Base-by-base conservation (phyloP, 192 early-diverging fungal species). In the Paraglomus occultum region DNA sequence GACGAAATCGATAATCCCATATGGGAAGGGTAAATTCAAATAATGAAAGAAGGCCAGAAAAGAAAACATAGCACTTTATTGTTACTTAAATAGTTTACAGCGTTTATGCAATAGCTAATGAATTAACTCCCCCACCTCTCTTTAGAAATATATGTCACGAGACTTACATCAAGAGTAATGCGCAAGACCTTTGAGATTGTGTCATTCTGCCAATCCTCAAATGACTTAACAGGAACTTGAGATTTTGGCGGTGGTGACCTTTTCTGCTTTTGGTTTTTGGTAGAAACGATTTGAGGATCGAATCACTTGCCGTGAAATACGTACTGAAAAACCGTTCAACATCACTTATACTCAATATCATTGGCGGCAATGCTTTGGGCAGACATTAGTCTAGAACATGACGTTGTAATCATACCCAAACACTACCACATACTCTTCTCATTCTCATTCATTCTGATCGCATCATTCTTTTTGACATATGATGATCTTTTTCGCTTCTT, bases 151-250 rank as follows among this genome's bases (percentile, higher is more conserved):
- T 14, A 43, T 38, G 18, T 23, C 17, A 14, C 47, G 0, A 14
- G n/a, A 71, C 76, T 74, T 79, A 89, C 91, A 76, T 91, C 78
- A 38, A 97, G 78, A 10, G 92, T 92, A 20, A 93, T 88, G 15
- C 84, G 76, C 55, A 97, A 81, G 40, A 97, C 83, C 61, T 82
- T 85, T 12, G 89, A 90, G 15, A 94, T 75, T 6, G 89, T 90
- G 46, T 91, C 87, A 74, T 93, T 89, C 73, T 92, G 91, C 95
- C 95, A 97, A 15, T 86, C 85, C 23, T 85, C 85, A 66, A 88
- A 80, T 0, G 79, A 80, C 54, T 84, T 74, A 39, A 73, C 57
- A 8, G 84, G 68, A 31, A 68, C 71, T 48, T 66, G 69, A 1
- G 71, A 49, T 18, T 71, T 75, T 18, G 67, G 17, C 14, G 71